Percentiles rank a stretch among this genome's conserved stretches.
Evolutionary conservation across 257 asterid species (phyloP).

Genomic region (Nicotiana noctiflora): DNA sequence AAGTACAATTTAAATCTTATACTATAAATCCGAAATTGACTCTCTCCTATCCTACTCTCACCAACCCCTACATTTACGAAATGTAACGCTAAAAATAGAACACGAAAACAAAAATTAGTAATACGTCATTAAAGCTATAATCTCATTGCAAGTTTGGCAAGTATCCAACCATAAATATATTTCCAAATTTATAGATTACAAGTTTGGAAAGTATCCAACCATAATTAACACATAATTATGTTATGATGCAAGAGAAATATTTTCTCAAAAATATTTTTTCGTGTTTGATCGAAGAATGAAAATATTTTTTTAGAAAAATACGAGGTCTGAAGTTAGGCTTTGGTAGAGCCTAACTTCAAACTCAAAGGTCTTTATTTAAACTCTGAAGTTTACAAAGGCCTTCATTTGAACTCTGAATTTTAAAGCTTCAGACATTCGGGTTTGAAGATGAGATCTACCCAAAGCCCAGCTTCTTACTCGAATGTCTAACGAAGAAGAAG

Average conservation of each 20-base stretch:
- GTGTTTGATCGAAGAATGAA: neutral
- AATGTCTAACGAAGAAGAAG: no score
- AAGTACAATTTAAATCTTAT: neutral
- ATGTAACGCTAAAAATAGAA: neutral
- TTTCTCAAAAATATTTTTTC: neutral
- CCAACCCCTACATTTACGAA: neutral
- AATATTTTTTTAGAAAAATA: no score
- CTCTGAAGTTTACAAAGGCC: no score
- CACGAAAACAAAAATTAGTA: neutral
- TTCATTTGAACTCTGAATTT: no score
- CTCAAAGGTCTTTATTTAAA: no score
- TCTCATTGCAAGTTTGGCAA: neutral
- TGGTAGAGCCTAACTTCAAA: no score
- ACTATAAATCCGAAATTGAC: neutral
- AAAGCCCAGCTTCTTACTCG: no score
- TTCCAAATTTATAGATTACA: neutral
- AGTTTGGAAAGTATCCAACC: no score
- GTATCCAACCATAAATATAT: neutral
- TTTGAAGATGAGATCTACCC: no score
- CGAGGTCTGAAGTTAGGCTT: no score
- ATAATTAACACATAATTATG: neutral
- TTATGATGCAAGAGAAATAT: neutral
- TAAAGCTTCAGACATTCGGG: no score
- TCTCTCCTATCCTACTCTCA: neutral
- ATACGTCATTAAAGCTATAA: neutral